Percentiles rank a stretch among this genome's conserved stretches.
Conservation (phyloP, 2,329 filamentous ascomycete species). For the Claviceps quebecensis region DNA sequence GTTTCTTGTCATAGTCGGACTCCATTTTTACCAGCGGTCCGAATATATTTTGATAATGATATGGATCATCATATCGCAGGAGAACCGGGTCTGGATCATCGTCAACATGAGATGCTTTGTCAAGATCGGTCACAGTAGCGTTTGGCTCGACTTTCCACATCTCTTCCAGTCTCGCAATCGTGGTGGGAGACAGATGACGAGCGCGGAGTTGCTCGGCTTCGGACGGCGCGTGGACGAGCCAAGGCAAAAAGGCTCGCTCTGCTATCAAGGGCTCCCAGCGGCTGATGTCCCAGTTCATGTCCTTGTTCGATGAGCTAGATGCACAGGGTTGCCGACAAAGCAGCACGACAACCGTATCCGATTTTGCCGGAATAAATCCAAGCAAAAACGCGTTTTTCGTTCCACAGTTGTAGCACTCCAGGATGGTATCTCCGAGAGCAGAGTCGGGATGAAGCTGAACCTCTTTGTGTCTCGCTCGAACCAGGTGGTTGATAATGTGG, state of each 20-base stretch:
- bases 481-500: conserved; percentile 96
- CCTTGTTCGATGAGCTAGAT: conserved; percentile 86
- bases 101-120: conserved; percentile 82
- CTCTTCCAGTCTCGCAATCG: conserved; percentile 92
- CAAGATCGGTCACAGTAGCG: conserved; percentile 79
- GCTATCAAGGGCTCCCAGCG: conserved; percentile 96
- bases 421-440: conserved; percentile 82
- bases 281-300: conserved; percentile 99
- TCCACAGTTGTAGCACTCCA: conserved; percentile 98
- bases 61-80: conserved; percentile 90
- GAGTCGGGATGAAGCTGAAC: conserved; percentile 92
- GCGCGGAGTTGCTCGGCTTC: conserved; percentile 94
- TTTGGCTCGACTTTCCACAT: conserved; percentile 94
- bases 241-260: conserved; percentile 84
- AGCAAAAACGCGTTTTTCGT: conserved; percentile 98
- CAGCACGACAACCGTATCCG: conserved; percentile 92
- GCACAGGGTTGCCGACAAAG: conserved; percentile 94
- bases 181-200: conserved; percentile 80
- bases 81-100: conserved; percentile 90
- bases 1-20: conserved; percentile 95
- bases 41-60: conserved; percentile 98
- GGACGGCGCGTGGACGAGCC: conserved; percentile 79
- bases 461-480: conserved; percentile 95
- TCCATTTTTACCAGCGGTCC: conserved; percentile 97
- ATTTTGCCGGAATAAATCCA: conserved; percentile 96